These are phyloP conservation scores for Neurospora sp. DNA, from an alignment of 495 filamentous ascomycete genomes.

Conservation along the genomic window DNA sequence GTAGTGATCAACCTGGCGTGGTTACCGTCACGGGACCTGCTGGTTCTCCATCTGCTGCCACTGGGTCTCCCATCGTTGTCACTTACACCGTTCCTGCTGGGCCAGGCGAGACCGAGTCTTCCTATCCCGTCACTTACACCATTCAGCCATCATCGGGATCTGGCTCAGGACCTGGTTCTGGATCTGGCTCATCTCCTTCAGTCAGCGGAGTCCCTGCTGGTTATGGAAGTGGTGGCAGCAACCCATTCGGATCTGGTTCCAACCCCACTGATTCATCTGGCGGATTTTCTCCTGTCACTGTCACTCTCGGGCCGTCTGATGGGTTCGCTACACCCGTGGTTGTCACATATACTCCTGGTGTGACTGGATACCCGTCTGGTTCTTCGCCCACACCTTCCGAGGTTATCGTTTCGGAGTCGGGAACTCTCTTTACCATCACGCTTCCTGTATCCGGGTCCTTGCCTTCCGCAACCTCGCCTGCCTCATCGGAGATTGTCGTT, in stretches of 20 bases:
- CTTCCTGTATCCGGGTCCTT: not conserved
- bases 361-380: not conserved
- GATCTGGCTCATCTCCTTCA: not conserved
- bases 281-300: not conserved
- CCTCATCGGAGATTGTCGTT: not conserved
- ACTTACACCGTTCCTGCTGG: conserved; percentile 13
- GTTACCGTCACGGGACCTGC: conserved; percentile 4
- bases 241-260: not conserved
- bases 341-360: conserved; percentile 8
- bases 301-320: conserved; percentile 3
- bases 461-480: not conserved
- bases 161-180: not conserved
- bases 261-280: not conserved
- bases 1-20: not conserved
- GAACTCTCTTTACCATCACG: not conserved
- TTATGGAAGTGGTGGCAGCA: not conserved
- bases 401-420: not conserved
- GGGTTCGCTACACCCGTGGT: conserved; percentile 5
- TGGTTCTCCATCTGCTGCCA: not conserved
- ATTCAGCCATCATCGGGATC: not conserved
- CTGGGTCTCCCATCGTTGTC: conserved; percentile 4
- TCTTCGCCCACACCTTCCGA: not conserved
- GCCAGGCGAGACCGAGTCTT: not conserved
- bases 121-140: conserved; percentile 18
- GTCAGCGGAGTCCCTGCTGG: not conserved